Base-by-base conservation (phyloP, 306 rosid species). In the Vigna trinervia region DNA sequence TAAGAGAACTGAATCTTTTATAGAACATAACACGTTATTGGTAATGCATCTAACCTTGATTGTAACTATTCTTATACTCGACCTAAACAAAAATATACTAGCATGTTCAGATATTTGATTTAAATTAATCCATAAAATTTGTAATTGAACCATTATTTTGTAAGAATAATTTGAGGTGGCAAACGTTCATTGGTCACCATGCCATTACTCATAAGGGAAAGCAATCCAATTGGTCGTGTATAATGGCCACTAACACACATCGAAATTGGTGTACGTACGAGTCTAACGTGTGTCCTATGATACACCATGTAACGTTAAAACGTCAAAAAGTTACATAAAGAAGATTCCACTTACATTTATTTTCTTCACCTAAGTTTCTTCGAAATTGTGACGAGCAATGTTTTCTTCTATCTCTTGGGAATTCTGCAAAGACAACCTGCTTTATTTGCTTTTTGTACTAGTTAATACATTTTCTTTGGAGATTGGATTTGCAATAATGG, bases 161-260 rank as follows among this genome's bases (percentile, higher is more conserved):
- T 3, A 73, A 26, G 58, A 36, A 53, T 51, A 74, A 65, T 66
- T 13, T 57, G 32, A 78, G 77, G 38, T 75, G 90, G 26, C 65
- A 60, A 17, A 34, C 32, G 39, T 7, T 5, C 8, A 71, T 51
- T 86, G 88, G 81, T 15, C 70, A 61, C 61, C 66, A 51, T 82
- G 78, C 79, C 71, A 79, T 53, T 86, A 12, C 38, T 26, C 36
- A 26, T 10, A 2, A 69, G 62, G 69, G 91, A 84, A 85, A 83
- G 72, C 23, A 69, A 69, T 75, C 80, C 61, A 62, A 17, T 28
- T 22, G 41, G 54, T 69, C 65, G 13, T 69, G 47, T 51, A 46
- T 38, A 39, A 70, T 77, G 77, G 79, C 78, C 73, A 83, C 77
- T 65, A 8, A 39, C 48, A 1, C 11, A 15, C 6, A 69, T 48